Percentiles rank a stretch among this genome's conserved stretches.
phyloP scores from a whole-genome alignment of 2,329 filamentous ascomycete genomes.

The Epichloe baconii region DNA sequence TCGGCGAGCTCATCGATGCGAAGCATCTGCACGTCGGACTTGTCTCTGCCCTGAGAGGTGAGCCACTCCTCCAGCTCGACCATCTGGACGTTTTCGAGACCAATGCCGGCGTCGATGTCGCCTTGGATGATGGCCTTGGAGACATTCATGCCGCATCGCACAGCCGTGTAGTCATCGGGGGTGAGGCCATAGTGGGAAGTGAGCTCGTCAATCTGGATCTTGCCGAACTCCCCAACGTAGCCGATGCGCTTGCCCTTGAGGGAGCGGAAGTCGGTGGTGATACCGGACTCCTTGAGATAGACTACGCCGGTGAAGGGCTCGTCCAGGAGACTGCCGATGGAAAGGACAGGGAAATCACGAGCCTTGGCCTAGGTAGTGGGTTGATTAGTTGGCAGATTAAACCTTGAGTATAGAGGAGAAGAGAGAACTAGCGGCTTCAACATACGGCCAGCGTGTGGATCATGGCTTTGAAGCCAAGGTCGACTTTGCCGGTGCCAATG shows the following conservation, averaged over 20 bases:
- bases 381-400: too few species aligned
- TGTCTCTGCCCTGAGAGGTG: constrained; percentile 44
- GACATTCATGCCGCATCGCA: constrained; percentile 73
- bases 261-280: constrained; percentile 61
- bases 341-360: constrained; percentile 58
- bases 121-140: constrained; percentile 62
- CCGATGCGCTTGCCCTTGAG: constrained; percentile 67
- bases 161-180: constrained; percentile 58
- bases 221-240: constrained; percentile 71
- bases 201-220: constrained; percentile 73
- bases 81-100: constrained; percentile 74
- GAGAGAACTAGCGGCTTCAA: background rate
- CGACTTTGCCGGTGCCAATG: constrained; percentile 62
- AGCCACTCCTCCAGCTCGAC: constrained; percentile 72
- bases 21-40: constrained; percentile 63
- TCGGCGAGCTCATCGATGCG: constrained; percentile 70
- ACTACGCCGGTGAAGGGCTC: constrained; percentile 71
- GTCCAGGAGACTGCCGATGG: constrained; percentile 62
- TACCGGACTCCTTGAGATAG: constrained; percentile 61
- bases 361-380: constrained; percentile 48
- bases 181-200: constrained; percentile 67
- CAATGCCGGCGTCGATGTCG: constrained; percentile 61
- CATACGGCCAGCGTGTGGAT: constrained; percentile 63
- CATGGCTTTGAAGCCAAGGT: constrained; percentile 75
- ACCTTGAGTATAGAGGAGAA: background rate